A percentile compares a stretch with the other conserved stretches of the same genome.
These are phyloP conservation scores for Astrephomene gubernaculifera DNA, from an alignment of 139 green algal genomes.

Conservation along the genomic window DNA sequence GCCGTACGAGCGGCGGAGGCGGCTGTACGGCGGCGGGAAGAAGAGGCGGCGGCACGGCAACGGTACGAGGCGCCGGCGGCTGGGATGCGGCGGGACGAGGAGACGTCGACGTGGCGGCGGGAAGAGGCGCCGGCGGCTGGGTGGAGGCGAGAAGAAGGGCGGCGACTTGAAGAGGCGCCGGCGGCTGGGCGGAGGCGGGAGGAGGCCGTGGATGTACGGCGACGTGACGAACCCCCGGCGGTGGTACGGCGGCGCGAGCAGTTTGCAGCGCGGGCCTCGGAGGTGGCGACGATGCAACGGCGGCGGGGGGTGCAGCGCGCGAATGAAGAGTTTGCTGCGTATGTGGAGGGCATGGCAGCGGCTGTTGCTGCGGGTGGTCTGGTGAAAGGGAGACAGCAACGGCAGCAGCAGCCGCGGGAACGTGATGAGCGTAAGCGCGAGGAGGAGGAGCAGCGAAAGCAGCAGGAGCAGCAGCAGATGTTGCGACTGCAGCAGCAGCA, in stretches of 20 bases:
- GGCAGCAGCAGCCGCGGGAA: background rate
- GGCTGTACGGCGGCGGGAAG: background rate
- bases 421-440: background rate
- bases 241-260: background rate
- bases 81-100: background rate
- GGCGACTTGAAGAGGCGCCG: background rate
- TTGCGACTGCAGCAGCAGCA: background rate
- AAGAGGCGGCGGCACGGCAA: background rate
- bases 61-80: background rate
- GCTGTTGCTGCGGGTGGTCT: too few relatives aligned
- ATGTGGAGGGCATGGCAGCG: conserved; percentile 2
- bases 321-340: conserved; percentile 17
- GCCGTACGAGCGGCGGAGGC: background rate
- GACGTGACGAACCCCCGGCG: too few relatives aligned
- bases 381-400: background rate
- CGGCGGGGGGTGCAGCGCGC: background rate
- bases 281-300: background rate
- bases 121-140: background rate
- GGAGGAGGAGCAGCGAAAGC: background rate
- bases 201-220: too few relatives aligned
- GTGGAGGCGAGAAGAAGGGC: background rate
- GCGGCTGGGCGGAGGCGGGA: background rate
- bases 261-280: background rate
- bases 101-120: background rate
- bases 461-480: conserved; percentile 1